phyloP scores from a whole-genome alignment of 2,329 filamentous ascomycete genomes.

The Fusarium sp. region DNA sequence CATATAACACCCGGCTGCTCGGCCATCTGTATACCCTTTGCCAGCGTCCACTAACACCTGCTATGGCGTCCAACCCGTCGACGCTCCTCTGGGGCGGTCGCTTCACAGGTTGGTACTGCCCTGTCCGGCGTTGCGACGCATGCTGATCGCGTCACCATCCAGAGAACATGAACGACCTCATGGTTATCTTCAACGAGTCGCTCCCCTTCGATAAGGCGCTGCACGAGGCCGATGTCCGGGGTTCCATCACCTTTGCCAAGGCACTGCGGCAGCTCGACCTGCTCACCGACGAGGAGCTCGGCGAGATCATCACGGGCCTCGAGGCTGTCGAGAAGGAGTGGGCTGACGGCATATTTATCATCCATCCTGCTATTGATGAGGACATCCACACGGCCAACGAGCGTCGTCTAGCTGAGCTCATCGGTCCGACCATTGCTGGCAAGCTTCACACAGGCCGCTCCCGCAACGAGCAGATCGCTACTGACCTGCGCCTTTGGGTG shows the following conservation, averaged over 20 bases:
- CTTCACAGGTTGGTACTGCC: background rate
- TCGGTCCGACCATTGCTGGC: background rate
- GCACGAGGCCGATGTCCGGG: background rate
- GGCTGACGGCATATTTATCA: background rate
- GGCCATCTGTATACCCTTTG: background rate
- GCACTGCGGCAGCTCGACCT: background rate
- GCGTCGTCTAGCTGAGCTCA: background rate
- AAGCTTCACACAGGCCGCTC: background rate
- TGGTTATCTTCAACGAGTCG: background rate
- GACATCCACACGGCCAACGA: background rate
- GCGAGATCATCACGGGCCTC: background rate
- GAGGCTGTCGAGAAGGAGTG: background rate
- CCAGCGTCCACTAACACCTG: background rate
- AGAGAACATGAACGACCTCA: background rate
- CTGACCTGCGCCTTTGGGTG: background rate
- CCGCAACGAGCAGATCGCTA: background rate
- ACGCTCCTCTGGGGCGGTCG: background rate
- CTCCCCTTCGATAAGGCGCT: background rate
- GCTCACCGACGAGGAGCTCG: background rate
- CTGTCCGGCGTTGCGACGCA: background rate
- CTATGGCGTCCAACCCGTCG: background rate
- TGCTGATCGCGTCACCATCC: background rate
- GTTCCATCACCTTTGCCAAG: background rate
- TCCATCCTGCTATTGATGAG: background rate
- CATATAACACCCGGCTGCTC: background rate